Evolutionary conservation across 441 rosid species (phyloP).

Genomic region (Euphorbia neoarborescens): DNA sequence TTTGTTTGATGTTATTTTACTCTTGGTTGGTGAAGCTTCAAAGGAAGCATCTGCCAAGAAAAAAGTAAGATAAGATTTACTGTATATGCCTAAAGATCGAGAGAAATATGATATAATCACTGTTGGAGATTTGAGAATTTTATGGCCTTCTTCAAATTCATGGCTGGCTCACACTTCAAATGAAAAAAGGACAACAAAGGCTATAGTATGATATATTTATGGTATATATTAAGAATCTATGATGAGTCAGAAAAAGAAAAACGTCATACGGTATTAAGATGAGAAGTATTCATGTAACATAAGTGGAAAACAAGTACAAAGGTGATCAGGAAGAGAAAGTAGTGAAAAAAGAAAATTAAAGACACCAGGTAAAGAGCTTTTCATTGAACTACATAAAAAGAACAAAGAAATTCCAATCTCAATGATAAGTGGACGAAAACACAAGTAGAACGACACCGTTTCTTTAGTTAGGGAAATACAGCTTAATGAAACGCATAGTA

Average conservation of each 20-base stretch:
- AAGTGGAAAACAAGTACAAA: neutral
- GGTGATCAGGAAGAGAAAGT: neutral
- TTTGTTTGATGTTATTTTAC: constrained; percentile 15
- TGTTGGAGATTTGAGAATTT: constrained; percentile 12
- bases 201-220: constrained; percentile 1
- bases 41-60: constrained; percentile 10
- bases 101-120: constrained; percentile 8
- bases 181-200: constrained; percentile 19
- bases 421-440: too few relatives aligned
- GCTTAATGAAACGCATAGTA: too few relatives aligned
- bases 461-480: too few relatives aligned
- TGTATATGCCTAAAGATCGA: constrained; percentile 21
- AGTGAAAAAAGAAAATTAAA: neutral
- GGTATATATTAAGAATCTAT: neutral
- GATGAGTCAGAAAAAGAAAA: neutral
- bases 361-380: neutral
- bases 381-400: neutral
- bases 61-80: constrained; percentile 16
- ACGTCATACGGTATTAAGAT: neutral
- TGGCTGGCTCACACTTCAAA: constrained; percentile 10
- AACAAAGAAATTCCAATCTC: too few relatives aligned
- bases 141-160: constrained; percentile 8
- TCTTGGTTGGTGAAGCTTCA: constrained; percentile 22
- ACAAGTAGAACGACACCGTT: too few relatives aligned
- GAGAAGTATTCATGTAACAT: neutral